Conservation (phyloP, 140 eudicot genomes). For the Anethum foeniculum region DNA sequence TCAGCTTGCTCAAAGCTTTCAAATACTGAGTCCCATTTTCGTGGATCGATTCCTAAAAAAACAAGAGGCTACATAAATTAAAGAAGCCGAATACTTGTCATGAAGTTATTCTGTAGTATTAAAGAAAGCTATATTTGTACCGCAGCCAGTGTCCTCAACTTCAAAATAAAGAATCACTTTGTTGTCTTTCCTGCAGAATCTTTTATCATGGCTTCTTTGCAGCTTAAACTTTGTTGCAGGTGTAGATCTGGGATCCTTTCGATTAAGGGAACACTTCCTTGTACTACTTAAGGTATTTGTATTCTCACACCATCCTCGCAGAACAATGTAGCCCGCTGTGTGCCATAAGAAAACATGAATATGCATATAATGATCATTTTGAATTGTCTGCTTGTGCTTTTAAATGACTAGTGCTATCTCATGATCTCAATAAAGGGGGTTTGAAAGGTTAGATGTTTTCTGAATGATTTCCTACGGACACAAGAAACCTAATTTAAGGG, state of each 20-base stretch:
- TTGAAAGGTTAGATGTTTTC: not conserved
- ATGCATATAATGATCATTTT: not conserved
- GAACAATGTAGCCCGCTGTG: conserved; percentile 82
- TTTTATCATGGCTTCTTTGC: conserved; percentile 33
- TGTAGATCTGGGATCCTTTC: conserved; percentile 18
- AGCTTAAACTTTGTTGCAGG: conserved; percentile 30
- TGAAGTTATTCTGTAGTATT: conserved; percentile 5
- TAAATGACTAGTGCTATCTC: not conserved
- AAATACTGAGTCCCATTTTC: conserved; percentile 96
- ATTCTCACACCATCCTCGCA: conserved; percentile 91
- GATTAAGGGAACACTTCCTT: not conserved
- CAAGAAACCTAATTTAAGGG: not conserved
- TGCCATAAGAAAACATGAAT: conserved; percentile 15
- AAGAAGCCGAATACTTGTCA: not conserved
- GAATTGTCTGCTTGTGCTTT: not conserved
- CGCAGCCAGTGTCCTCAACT: conserved; percentile 96
- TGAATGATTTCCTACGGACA: not conserved
- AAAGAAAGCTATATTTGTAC: conserved; percentile 30
- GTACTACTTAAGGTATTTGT: conserved; percentile 7
- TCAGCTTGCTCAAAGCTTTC: conserved; percentile 99
- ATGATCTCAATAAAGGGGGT: not conserved
- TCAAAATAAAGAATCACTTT: conserved; percentile 79
- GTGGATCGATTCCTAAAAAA: conserved; percentile 75
- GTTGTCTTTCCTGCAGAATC: conserved; percentile 49
- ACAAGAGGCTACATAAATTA: not conserved